These are phyloP conservation scores for Geotrichum armillariae DNA, from an alignment of 1,139 yeast genomes.

Conservation along the genomic window DNA sequence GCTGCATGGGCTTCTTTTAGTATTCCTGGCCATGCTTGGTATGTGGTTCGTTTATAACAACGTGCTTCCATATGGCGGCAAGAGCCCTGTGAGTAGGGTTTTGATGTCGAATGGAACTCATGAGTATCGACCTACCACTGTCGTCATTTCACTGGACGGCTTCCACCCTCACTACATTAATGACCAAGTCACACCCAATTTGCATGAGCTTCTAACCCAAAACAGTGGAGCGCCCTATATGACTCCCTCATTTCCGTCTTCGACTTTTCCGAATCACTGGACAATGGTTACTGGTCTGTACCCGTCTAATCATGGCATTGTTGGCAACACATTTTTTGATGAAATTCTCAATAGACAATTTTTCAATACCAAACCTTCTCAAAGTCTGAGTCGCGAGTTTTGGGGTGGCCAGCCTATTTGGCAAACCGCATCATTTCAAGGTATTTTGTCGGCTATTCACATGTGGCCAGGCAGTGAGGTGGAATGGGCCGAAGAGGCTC, in stretches of 20 bases:
- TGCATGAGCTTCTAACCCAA: conserved; percentile 56
- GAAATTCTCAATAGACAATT: conserved; percentile 57
- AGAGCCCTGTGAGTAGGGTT: conserved; percentile 12
- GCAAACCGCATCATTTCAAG: conserved; percentile 71
- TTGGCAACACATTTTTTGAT: conserved; percentile 81
- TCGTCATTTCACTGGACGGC: conserved; percentile 79
- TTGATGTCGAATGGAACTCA: conserved; percentile 67
- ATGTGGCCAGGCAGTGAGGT: conserved; percentile 98
- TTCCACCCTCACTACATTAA: conserved; percentile 90
- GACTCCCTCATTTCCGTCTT: conserved; percentile 85
- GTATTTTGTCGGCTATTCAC: conserved; percentile 73
- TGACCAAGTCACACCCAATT: conserved; percentile 62
- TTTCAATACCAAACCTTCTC: conserved; percentile 58
- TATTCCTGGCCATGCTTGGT: conserved; percentile 14
- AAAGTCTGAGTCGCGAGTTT: conserved; percentile 61
- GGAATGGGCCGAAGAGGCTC: conserved; percentile 43
- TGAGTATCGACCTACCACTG: conserved; percentile 71
- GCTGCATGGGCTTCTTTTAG: conserved; percentile 18
- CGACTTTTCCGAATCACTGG: conserved; percentile 93
- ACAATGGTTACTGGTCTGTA: conserved; percentile 81
- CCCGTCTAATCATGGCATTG: conserved; percentile 85
- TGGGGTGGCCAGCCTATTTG: conserved; percentile 95
- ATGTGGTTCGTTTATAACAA: conserved; percentile 21
- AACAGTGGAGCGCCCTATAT: conserved; percentile 78
- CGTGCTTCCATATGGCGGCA: conserved; percentile 6